Conservation (phyloP, 176 grass and related monocot species). For the Pontederia paniculata region DNA sequence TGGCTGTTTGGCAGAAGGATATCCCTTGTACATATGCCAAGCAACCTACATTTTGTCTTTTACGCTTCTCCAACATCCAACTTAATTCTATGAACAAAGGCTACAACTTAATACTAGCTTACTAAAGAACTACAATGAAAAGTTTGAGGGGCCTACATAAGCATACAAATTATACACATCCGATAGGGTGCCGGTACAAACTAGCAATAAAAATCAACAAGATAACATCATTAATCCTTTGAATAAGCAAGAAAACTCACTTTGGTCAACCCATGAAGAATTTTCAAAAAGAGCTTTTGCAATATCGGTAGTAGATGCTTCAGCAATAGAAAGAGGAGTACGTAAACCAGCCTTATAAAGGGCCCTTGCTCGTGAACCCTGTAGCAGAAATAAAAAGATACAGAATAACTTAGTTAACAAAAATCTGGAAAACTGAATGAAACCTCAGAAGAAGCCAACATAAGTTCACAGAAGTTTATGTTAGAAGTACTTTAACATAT, state of each 20-base stretch:
- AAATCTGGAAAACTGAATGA: neutral
- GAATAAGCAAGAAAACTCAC: constrained; percentile 22
- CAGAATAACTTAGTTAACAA: neutral
- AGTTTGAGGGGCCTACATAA: too few relatives aligned
- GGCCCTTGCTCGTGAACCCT: constrained; percentile 87
- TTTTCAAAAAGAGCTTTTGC: constrained; percentile 71
- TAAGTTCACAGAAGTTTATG: neutral
- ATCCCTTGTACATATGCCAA: neutral
- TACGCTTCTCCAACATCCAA: neutral
- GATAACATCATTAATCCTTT: too few relatives aligned
- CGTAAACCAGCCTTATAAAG: constrained; percentile 79
- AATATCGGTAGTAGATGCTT: constrained; percentile 82
- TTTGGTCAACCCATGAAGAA: constrained; percentile 60
- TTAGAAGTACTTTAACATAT: constrained; percentile 58
- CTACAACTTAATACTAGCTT: too few relatives aligned
- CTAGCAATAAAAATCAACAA: too few relatives aligned
- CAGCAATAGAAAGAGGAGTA: constrained; percentile 76
- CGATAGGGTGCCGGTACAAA: too few relatives aligned
- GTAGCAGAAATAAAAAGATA: constrained; percentile 13
- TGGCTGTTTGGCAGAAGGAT: neutral
- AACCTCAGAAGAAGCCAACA: neutral
- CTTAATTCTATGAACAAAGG: too few relatives aligned
- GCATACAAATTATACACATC: too few relatives aligned
- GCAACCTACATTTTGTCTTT: neutral
- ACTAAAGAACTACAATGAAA: too few relatives aligned